Evolutionary conservation across 73 alveolate species (phyloP), one percentile per base, ranked within the genome.

Genomic region (Tetrahymena thermophila): DNA sequence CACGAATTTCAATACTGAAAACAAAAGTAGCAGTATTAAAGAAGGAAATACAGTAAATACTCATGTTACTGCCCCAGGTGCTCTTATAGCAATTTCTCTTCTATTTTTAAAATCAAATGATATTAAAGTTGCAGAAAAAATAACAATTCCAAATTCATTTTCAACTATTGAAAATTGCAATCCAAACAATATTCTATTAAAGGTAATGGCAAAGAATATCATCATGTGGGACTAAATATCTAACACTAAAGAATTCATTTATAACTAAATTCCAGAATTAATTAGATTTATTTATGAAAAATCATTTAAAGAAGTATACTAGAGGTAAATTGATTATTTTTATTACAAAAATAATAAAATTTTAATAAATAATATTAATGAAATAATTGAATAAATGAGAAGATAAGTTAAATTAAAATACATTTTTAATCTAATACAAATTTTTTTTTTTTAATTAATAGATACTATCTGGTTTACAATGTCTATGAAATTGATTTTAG

Each of bases 1-100:
- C 35, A 85, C 96, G 0, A 97, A 97, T 43, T 96, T 96, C 96
- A 93, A 97, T 85, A 98, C 97, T 34, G 94, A 97, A 31, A 95
- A 97, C 34, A 40, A 94, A 28, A 98, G 99, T 85, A 98, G 99
- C 71, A 94, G 98, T 13, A 96, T 98, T 35, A 96, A 97, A 96
- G 99, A 98, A 97, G 99, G 99, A 34, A 98, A 97, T 84, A 96
- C 97, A 96, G 99, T 99, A 35, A 99, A 98, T 97, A 97, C 98
- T 19, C 98, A 98, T 96, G 98, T 98, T 40, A 99, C 99, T 6
- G 94, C 99, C 13, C 99, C 99, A 21, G 99, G 99, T 15, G 99
- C 99, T 19, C 85, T 98, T 37, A 97, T 98, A 28, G 99, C 99
- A 35, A 96, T 98, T 17, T 98, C 99, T 55, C 94, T 99, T 85